These are phyloP conservation scores for Neurospora crassa DNA, from an alignment of 2,329 filamentous ascomycete species.

Conservation along the genomic window DNA sequence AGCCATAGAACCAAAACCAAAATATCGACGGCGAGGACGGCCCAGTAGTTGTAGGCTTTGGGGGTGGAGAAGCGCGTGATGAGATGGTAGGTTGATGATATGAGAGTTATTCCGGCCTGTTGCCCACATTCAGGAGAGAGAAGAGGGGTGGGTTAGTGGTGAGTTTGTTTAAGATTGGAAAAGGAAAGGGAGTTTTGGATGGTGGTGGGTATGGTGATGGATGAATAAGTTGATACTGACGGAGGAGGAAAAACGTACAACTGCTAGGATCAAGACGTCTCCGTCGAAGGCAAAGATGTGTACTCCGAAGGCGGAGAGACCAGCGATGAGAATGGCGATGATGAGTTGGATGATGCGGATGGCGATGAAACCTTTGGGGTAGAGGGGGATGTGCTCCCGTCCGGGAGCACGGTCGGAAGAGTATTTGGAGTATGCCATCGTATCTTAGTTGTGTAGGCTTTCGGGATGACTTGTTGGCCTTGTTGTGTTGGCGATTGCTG, in stretches of 20 bases:
- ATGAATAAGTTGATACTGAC: background rate
- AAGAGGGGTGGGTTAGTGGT: background rate
- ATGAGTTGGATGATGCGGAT: constrained; percentile 37
- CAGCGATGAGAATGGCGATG: constrained; percentile 35
- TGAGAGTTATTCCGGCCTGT: constrained; percentile 33
- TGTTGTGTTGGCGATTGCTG: background rate
- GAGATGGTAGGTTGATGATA: constrained; percentile 36
- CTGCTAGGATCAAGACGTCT: constrained; percentile 26
- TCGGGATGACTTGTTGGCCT: background rate
- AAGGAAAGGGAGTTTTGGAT: background rate
- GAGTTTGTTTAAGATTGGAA: background rate
- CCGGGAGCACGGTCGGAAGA: constrained; percentile 25
- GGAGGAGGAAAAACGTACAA: constrained; percentile 25
- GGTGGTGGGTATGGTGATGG: constrained; percentile 5
- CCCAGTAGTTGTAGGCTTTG: constrained; percentile 43
- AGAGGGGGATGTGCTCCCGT: constrained; percentile 36
- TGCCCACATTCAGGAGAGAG: background rate
- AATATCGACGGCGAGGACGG: constrained; percentile 40
- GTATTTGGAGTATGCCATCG: constrained; percentile 14
- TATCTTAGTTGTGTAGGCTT: background rate
- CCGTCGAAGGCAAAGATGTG: constrained; percentile 24
- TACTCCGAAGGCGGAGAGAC: constrained; percentile 35
- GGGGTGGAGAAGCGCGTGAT: constrained; percentile 31
- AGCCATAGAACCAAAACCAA: constrained; percentile 45
- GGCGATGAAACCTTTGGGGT: constrained; percentile 33